These are phyloP conservation scores for Phialophora chinensis DNA, from an alignment of 2,329 filamentous ascomycete genomes.

Conservation along the genomic window DNA sequence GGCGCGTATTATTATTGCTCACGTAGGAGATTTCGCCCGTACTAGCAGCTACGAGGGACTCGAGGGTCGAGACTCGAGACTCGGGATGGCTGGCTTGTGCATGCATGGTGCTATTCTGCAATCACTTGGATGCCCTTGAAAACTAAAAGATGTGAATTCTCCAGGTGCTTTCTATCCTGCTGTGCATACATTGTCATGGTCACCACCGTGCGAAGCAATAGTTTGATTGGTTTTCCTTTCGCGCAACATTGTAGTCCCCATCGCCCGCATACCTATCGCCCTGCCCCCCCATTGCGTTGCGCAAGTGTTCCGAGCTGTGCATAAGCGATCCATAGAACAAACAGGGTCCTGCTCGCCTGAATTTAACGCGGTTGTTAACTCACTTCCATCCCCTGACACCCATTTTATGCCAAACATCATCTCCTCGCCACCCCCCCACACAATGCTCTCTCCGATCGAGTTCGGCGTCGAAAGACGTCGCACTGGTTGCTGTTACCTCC, in stretches of 20 bases:
- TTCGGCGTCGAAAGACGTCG: neutral
- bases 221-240: neutral
- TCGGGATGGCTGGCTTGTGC: neutral
- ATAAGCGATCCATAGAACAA: neutral
- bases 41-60: neutral
- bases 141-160: neutral
- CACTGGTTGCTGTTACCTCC: neutral
- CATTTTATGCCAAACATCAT: conserved; percentile 1
- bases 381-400: neutral
- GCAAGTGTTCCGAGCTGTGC: neutral
- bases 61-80: too few relatives aligned
- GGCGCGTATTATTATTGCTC: neutral
- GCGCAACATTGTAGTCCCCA: neutral
- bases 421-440: neutral
- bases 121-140: neutral
- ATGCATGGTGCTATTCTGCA: neutral
- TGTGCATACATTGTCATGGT: neutral
- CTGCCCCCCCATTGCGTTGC: neutral
- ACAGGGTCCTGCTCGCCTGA: neutral
- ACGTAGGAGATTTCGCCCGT: neutral
- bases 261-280: neutral
- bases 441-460: neutral
- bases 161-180: neutral
- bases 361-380: neutral
- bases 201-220: conserved; percentile 2